These are phyloP conservation scores for Rhazya stricta DNA, from an alignment of 257 asterid species.

Conservation along the genomic window DNA sequence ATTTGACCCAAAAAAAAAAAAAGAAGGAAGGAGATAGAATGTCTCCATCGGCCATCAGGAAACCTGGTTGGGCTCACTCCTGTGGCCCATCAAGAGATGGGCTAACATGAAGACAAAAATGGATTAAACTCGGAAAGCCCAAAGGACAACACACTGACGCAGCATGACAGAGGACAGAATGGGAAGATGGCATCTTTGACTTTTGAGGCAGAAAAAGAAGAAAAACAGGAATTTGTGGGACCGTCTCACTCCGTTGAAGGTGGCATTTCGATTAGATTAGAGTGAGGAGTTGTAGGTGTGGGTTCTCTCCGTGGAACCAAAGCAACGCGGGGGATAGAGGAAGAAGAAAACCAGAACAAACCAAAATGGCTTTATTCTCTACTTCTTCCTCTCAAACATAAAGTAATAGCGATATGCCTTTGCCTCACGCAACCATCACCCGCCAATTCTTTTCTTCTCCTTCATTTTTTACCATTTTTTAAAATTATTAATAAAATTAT, in stretches of 20 bases:
- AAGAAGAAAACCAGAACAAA: background rate
- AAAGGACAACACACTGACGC: background rate
- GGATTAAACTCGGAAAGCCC: background rate
- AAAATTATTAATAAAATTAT: too few relatives aligned
- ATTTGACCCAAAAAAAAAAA: too few relatives aligned
- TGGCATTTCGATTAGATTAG: background rate
- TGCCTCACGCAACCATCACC: background rate
- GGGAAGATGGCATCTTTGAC: constrained; percentile 16
- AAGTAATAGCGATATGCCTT: background rate
- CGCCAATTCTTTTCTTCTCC: background rate
- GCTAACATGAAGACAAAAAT: background rate
- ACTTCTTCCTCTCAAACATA: background rate
- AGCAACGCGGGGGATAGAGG: constrained; percentile 19
- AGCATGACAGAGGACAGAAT: background rate
- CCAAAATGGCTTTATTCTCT: background rate
- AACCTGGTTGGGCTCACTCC: background rate
- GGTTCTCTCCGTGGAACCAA: constrained; percentile 31
- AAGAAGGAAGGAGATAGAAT: too few relatives aligned
- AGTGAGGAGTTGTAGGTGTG: background rate
- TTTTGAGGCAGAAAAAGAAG: background rate
- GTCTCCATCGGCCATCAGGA: background rate
- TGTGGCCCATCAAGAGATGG: background rate
- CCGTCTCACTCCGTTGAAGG: background rate
- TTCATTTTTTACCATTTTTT: too few relatives aligned
- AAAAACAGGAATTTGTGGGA: background rate